phyloP scores from a whole-genome alignment of 2,329 filamentous ascomycete species.

The Xylaria hypoxylon region DNA sequence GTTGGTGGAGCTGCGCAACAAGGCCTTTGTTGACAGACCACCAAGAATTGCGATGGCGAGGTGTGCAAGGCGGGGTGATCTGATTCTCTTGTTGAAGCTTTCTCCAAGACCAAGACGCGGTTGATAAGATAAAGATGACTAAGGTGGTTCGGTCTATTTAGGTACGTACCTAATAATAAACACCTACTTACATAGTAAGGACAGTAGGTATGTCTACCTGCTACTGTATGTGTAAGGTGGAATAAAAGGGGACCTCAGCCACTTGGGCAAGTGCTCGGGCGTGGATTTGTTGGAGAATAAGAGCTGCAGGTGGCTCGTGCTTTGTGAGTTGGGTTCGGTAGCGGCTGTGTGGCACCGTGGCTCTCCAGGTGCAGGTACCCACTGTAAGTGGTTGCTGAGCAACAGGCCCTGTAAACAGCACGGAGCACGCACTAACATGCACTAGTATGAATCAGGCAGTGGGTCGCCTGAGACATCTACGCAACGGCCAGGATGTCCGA shows the following conservation, averaged over 20 bases:
- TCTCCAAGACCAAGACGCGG: too few species aligned
- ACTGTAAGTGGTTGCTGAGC: slow-evolving; percentile 43
- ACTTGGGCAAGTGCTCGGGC: too few species aligned
- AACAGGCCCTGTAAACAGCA: slow-evolving; percentile 44
- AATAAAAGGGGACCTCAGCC: too few species aligned
- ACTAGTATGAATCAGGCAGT: slow-evolving; percentile 40
- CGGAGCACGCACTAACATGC: slow-evolving; percentile 29
- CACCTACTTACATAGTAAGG: too few species aligned
- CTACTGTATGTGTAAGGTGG: too few species aligned
- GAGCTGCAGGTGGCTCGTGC: not conserved
- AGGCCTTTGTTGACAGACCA: slow-evolving; percentile 12
- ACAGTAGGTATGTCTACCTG: too few species aligned
- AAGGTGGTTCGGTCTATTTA: too few species aligned
- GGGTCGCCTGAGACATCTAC: slow-evolving; percentile 45
- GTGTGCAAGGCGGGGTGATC: slow-evolving; percentile 1
- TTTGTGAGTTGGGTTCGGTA: not conserved
- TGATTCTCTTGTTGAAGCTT: not conserved
- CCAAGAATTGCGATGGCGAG: not conserved
- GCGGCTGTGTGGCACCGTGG: slow-evolving; percentile 3
- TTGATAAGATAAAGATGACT: too few species aligned
- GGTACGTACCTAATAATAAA: too few species aligned
- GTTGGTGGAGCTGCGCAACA: not conserved
- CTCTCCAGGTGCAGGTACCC: too few species aligned
- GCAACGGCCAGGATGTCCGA: slow-evolving; percentile 39
- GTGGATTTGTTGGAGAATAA: too few species aligned